phyloP scores from a whole-genome alignment of 768 basidiomycete species.

The Daedalea quercina region DNA sequence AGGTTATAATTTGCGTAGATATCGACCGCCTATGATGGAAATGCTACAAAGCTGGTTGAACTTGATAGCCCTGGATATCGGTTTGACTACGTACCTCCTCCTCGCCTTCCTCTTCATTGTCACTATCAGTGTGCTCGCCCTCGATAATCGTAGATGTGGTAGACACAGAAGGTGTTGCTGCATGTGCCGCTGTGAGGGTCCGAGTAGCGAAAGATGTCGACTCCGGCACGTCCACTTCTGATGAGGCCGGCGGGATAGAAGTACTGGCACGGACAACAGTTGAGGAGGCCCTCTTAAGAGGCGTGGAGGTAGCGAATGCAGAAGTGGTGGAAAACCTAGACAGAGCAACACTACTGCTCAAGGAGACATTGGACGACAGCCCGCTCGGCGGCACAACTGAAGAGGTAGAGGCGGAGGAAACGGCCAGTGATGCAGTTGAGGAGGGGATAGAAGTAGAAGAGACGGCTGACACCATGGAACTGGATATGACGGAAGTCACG shows the following conservation, averaged over 20 bases:
- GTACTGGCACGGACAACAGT: background rate
- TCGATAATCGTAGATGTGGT: background rate
- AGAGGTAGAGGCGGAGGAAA: too few species aligned
- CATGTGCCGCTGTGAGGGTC: slow-evolving; percentile 9
- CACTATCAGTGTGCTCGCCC: too few species aligned
- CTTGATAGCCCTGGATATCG: too few species aligned
- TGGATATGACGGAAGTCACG: background rate
- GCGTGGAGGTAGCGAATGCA: slow-evolving; percentile 2
- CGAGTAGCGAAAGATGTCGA: slow-evolving; percentile 6
- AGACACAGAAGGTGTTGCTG: background rate
- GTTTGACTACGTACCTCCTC: background rate
- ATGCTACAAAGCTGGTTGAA: background rate
- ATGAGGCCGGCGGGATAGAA: background rate
- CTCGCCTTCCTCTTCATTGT: too few species aligned
- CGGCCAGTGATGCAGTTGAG: too few species aligned
- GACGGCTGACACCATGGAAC: slow-evolving; percentile 5
- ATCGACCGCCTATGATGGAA: background rate
- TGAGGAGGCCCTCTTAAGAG: background rate
- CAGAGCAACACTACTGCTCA: background rate
- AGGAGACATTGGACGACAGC: background rate
- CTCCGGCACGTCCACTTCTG: background rate
- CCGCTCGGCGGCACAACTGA: slow-evolving; percentile 5
- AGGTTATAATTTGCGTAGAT: background rate
- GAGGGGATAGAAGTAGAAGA: slow-evolving; percentile 2
- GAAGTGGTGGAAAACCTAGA: background rate